phyloP scores from a whole-genome alignment of 371 early-diverging fungal genomes.

The Saksenaea oblongispora region DNA sequence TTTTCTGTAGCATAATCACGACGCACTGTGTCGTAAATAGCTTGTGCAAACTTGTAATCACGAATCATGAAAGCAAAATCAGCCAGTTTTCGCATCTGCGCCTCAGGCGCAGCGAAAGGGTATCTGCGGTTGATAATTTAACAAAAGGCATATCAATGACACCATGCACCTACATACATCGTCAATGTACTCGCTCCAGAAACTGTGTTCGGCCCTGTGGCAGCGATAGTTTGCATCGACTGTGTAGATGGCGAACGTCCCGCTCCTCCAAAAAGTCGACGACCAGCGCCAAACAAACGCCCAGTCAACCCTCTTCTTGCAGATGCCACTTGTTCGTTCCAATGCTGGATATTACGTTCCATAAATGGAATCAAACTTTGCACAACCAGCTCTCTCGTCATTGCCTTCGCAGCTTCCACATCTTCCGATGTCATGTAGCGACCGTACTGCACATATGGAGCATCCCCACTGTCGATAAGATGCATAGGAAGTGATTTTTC shows the following conservation, averaged over 20 bases:
- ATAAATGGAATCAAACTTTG: constrained; percentile 86
- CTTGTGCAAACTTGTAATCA: constrained; percentile 87
- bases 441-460: constrained; percentile 47
- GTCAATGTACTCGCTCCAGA: constrained; percentile 34
- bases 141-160: neutral
- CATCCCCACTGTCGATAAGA: neutral
- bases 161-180: constrained; percentile 24
- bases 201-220: constrained; percentile 40
- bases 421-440: constrained; percentile 58
- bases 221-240: constrained; percentile 38
- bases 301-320: constrained; percentile 90
- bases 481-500: neutral
- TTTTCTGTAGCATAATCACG: constrained; percentile 87
- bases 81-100: constrained; percentile 88
- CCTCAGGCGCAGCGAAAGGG: constrained; percentile 81
- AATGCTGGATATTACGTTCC: constrained; percentile 84
- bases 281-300: constrained; percentile 80
- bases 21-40: constrained; percentile 86
- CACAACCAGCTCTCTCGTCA: constrained; percentile 66
- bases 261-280: constrained; percentile 77
- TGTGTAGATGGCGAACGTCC: constrained; percentile 34
- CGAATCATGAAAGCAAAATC: constrained; percentile 96
- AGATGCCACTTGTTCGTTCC: constrained; percentile 92
- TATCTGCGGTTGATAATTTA: constrained; percentile 44
- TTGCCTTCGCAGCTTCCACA: constrained; percentile 49